Evolutionary conservation across 345 rosid genomes (phyloP).

Genomic region (Moricandia moricandioides): DNA sequence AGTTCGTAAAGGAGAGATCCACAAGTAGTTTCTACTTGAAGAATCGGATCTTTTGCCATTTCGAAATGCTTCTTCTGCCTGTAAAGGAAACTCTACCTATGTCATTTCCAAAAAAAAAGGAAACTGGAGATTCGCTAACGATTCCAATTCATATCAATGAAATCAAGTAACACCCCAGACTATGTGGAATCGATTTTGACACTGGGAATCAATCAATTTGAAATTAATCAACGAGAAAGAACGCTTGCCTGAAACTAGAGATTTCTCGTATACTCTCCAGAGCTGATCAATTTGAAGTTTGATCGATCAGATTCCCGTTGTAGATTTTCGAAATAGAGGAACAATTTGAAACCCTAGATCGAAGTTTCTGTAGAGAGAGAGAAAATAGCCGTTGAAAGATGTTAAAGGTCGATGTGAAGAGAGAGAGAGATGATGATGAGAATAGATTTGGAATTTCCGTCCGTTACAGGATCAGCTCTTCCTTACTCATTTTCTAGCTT

Average conservation of each 20-base stretch:
- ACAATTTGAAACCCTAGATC: constrained; percentile 4
- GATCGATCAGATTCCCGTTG: not conserved
- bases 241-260: constrained; percentile 26
- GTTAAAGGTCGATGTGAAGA: constrained; percentile 21
- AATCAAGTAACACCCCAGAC: no score
- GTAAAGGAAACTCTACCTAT: constrained; percentile 8
- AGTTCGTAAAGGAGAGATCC: constrained; percentile 73
- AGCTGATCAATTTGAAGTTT: constrained; percentile 6
- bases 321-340: not conserved
- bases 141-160: not conserved
- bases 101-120: not conserved
- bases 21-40: constrained; percentile 68
- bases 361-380: constrained; percentile 6
- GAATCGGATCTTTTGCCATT: constrained; percentile 40
- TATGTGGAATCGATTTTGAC: no score
- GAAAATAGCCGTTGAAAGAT: constrained; percentile 39
- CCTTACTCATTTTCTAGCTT: constrained; percentile 11
- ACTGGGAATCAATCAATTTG: not conserved
- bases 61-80: constrained; percentile 34
- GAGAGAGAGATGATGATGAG: constrained; percentile 8
- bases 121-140: not conserved
- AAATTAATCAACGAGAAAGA: not conserved
- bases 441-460: not conserved
- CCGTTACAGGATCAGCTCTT: constrained; percentile 15
- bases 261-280: constrained; percentile 21